Evolutionary conservation across 1,139 yeast species (phyloP), one percentile per base, ranked within the genome.

Genomic region (Arxiozyma heterogenica): DNA sequence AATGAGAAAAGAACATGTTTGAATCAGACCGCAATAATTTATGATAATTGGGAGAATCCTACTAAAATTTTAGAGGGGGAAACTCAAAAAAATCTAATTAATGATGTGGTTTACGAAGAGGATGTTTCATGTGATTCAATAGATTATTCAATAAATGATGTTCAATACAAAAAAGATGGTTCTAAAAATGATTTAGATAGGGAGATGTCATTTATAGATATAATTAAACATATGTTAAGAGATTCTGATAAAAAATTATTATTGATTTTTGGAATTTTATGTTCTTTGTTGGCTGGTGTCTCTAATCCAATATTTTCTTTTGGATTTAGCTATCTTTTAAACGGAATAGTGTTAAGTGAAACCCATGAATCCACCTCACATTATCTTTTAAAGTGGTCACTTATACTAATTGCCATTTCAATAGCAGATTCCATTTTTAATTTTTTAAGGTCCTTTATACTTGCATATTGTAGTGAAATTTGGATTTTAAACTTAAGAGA

Each of bases 281-380:
- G 77, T 5, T 74, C 91, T 0, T 60, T 83, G 0, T 53, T 78
- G 0, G 82, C 83, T 57, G 93, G 95, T 12, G 77, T 77, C 0
- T 69, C 80, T 1, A 83, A 81, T 56, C 98, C 98, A 0, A 69
- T 86, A 0, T 89, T 93, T 59, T 86, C 97, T 0, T 90, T 70
- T 63, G 79, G 86, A 45, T 82, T 91, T 59, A 81, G 98, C 0
- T 81, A 82, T 58, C 71, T 91, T 7, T 71, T 91, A 25, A 66
- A 76, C 25, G 83, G 80, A 25, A 75, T 84, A 65, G 75, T 84
- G 9, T 77, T 79, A 30, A 50, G 58, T 43, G 54, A 58, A 3
- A 56, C 62, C 44, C 67, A 76, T 3, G 72, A 78, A 0, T 63
- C 75, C 1, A 71, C 71, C 4, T 50, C 59, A 8, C 41, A 53